Evolutionary conservation across 2,329 filamentous ascomycete species (phyloP), one percentile per base, ranked within the genome.

Genomic region (Scopulariopsis brevicaulis): DNA sequence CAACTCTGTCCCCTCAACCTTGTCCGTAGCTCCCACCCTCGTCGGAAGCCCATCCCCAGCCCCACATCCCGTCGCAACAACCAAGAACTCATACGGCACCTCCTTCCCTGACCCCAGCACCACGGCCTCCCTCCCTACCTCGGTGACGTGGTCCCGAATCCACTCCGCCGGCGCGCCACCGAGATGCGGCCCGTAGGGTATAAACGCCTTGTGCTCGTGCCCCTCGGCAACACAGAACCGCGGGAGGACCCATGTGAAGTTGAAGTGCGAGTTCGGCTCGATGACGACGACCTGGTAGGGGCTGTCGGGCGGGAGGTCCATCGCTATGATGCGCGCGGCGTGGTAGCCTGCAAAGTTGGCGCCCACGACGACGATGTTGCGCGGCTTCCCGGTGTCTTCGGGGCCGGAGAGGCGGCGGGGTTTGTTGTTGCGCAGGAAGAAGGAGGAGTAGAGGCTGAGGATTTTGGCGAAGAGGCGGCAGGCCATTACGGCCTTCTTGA

Each of bases 161-260:
- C 74, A 77, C n/a, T 64, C 63, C 2, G 72, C 59, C 2, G 66
- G 63, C 4, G 66, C 70, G 0, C 61, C 62, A 1, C 64, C 66
- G 2, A 79, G 62, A 48, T 74, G 70, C 4, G 68, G 68, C 0
- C 73, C 74, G 60, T 84, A 85, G 0, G 83, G 82, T 51, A 86
- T 79, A 60, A 85, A 85, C 0, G 80, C 80, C 63, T 80, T 80
- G 58, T 79, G 67, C 60, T 84, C 82, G 53, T 83, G 77, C 22
- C 75, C 66, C n/a, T 72, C 67, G 5, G 80, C 70, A 15, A 85
- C 81, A 48, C 75, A 79, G 64, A 79, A 83, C 4, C 83, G 74
- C 0, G 83, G 83, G 43, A 85, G 74, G 14, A 78, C 75, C 74
- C 81, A 86, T 0, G 79, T 78, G 63, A 80, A 83, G 61, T 85